A percentile compares a stretch with the other conserved stretches of the same genome.
phyloP scores from a whole-genome alignment of 768 basidiomycete genomes.

The Candolleomyces efflorescens region DNA sequence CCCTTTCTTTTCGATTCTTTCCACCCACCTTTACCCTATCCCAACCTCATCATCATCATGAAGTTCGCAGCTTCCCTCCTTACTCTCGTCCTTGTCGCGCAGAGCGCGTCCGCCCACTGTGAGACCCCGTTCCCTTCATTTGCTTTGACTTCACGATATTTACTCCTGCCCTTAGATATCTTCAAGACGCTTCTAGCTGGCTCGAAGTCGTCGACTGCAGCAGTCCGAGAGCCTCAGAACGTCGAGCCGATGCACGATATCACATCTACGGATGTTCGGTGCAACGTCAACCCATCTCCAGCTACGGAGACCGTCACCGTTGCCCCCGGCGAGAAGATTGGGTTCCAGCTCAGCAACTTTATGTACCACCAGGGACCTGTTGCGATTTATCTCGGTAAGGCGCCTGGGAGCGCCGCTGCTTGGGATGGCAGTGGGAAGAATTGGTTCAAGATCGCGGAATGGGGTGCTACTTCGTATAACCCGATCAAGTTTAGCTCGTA shows the following conservation, averaged over 20 bases:
- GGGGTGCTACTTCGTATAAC: conserved; percentile 31
- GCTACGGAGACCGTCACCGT: conserved; percentile 25
- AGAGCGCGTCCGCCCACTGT: conserved; percentile 12
- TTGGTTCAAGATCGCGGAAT: conserved; percentile 42
- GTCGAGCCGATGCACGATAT: conserved; percentile 20
- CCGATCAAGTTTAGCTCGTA: conserved; percentile 33
- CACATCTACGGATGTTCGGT: conserved; percentile 19
- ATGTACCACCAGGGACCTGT: conserved; percentile 23
- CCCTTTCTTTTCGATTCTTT: too few species aligned
- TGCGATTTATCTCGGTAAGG: conserved; percentile 31
- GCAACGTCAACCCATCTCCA: conserved; percentile 23
- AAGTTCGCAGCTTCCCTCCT: conserved; percentile 6
- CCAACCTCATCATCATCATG: conserved; percentile 7
- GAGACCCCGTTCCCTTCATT: neutral
- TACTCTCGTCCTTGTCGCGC: conserved; percentile 6
- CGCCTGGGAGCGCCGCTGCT: conserved; percentile 25
- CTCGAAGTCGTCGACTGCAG: conserved; percentile 15
- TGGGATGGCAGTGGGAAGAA: conserved; percentile 33
- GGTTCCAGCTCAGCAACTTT: conserved; percentile 23
- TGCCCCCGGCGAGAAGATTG: conserved; percentile 24
- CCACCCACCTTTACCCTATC: neutral
- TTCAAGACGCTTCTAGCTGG: conserved; percentile 18
- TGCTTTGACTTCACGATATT: neutral
- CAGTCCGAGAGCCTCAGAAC: conserved; percentile 19
- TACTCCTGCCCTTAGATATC: conserved; percentile 14